Base-by-base conservation (phyloP, 2,329 filamentous ascomycete genomes). In the Colletotrichum caudatum region DNA sequence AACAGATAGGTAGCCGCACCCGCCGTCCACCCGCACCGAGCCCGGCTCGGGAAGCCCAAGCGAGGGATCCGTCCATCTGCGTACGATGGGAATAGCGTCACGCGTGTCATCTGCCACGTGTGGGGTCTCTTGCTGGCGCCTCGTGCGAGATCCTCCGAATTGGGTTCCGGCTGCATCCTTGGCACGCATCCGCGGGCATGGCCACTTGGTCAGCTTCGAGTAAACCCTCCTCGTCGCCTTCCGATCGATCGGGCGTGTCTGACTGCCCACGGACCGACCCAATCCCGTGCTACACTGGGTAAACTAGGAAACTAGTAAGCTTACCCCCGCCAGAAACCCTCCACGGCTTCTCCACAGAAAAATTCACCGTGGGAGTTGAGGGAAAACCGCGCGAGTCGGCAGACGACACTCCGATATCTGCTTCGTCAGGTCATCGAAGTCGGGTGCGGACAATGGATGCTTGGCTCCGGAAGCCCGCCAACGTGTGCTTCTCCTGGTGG, bases 41-140 rank as follows among this genome's bases (percentile, higher is more conserved):
- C 64, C 59, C 46, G 56, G 64, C 51, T 60, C 44, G 68, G 68
- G 41, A 18, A 20, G 23, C 7, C 35, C n/a, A 62, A 35, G 18
- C 20, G 9, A 44, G 20, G 33, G 59, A 18, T 41, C 54, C 66
- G 66, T 57, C 41, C 61, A 39, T 57, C 39, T 71, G 57, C 50
- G 39, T 53, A 29, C 6, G 61, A 46, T 65, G 53, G 35, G 61
- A 69, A 69, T 59, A 69, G 46, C 37, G 54, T 58, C 66, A 48
- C 54, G 37, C 53, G 9, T 14, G 33, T 29, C 18, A 44, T 35
- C 35, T 41, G 37, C 50, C 53, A 60, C 59, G 29, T n/a, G 59
- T 65, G 53, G 69, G 69, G 59, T 71, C 65, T 69, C 69, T 65
- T 71, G 59, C 64, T 64, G 69, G 41, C 37, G 18, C 64, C 64